phyloP scores from a whole-genome alignment of 371 early-diverging fungal species.

The Rhizopus sp. region DNA sequence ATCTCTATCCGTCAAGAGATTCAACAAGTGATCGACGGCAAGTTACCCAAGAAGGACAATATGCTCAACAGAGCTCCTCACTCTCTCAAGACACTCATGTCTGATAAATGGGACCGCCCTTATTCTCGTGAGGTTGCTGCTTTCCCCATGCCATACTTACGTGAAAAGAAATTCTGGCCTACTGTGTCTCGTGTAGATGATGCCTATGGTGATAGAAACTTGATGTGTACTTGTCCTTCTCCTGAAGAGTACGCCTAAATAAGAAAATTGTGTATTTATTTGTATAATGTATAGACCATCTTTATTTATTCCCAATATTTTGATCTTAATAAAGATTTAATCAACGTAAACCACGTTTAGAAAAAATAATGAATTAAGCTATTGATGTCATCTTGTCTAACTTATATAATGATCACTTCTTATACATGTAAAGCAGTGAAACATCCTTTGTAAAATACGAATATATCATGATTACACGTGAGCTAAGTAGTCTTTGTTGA shows the following conservation, averaged over 20 bases:
- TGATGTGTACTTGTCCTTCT: conserved; percentile 90
- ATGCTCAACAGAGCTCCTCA: conserved; percentile 91
- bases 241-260: conserved; percentile 46
- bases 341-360: no score
- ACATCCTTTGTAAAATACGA: no score
- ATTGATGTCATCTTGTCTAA: no score
- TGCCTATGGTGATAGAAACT: conserved; percentile 91
- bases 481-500: no score
- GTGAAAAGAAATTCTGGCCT: conserved; percentile 95
- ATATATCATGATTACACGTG: no score
- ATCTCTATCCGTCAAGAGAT: conserved; percentile 93
- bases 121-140: conserved; percentile 90
- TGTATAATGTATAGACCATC: no score
- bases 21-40: conserved; percentile 80
- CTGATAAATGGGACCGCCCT: conserved; percentile 80
- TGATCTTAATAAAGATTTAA: no score
- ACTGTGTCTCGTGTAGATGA: conserved; percentile 90
- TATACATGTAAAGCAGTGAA: no score
- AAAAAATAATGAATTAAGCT: no score
- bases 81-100: conserved; percentile 72
- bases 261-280: not conserved
- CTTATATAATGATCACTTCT: no score
- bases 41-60: conserved; percentile 82
- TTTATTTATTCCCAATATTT: no score
- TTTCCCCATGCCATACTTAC: conserved; percentile 82